Evolutionary conservation across 495 filamentous ascomycete species (phyloP), one percentile per base, ranked within the genome.

Genomic region (Chaetomidium leptoderma): DNA sequence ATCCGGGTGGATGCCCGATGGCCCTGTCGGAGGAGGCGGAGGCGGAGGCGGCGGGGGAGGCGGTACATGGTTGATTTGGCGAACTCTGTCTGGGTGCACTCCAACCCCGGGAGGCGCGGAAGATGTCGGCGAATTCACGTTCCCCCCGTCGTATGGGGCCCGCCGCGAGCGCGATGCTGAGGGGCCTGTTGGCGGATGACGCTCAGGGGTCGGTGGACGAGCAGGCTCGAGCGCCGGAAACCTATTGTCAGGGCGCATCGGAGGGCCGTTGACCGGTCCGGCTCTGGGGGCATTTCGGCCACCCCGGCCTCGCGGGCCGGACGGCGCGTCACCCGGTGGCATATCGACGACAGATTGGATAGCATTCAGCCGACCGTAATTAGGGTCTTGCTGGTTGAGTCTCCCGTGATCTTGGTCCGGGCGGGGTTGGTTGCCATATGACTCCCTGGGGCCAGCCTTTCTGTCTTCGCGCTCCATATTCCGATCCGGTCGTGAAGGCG

Each of bases 251-350:
- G 64, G 63, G 32, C 72, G 67, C 43, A 66, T 59, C 51, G 71
- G 66, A 19, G 69, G 69, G 9, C 64, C 67, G 37, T 68, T 73
- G 21, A 53, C 42, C n/a, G 71, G 61, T 16, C 60, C 60, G 24
- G 61, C 35, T 30, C 76, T 71, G 47, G 63, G 57, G 7, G 69
- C 63, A 48, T 71, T 74, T 42, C 77, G 71, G 13, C 78, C 75
- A 59, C 60, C 60, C 8, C 76, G 73, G 17, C 80, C 78, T 40
- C 87, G 77, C 2, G 90, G 91, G 1, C 89, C 91, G 24, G 83
- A 86, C 1, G 90, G 89, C 43, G 85, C 84, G n/a, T n/a, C n/a
- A 8, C 76, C 66, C 6, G 63, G 19, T 13, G 63, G 63, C 32
- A 76, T 65, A 16, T 78, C 75, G 2, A 71, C 66, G 46, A 76